A percentile compares a stretch with the other conserved stretches of the same genome.
These are phyloP conservation scores for Mycena vitilis DNA, from an alignment of 768 basidiomycete species.

Conservation along the genomic window DNA sequence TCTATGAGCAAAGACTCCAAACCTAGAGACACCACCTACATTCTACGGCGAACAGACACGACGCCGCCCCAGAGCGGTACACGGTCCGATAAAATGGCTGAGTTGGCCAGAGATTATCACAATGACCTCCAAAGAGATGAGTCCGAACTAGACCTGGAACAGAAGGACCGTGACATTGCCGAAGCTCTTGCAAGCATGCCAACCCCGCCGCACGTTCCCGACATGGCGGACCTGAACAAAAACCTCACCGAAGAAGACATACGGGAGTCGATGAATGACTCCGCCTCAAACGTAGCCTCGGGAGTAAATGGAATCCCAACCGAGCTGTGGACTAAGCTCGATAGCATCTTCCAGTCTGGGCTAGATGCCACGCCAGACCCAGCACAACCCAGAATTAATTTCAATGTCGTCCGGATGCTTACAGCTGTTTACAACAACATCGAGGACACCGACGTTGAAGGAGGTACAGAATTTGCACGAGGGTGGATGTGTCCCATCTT, in stretches of 20 bases:
- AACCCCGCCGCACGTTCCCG: background rate
- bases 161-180: background rate
- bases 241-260: conserved; percentile 1
- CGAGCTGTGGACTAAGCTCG: background rate
- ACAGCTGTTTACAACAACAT: conserved; percentile 9
- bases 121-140: background rate
- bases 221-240: background rate
- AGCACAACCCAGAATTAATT: background rate
- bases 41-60: background rate
- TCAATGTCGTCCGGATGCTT: background rate
- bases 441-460: conserved; percentile 4
- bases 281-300: background rate
- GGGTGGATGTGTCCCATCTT: conserved; percentile 6
- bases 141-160: background rate
- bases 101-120: background rate
- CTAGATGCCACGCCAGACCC: background rate
- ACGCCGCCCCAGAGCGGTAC: background rate
- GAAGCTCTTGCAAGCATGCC: background rate
- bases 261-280: background rate
- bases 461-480: background rate
- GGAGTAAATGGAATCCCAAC: background rate
- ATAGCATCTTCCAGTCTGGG: background rate
- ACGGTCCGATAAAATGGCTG: background rate
- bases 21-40: background rate
- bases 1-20: background rate